Percentiles rank a stretch among this genome's conserved stretches.
Conservation (phyloP, 2,329 filamentous ascomycete genomes). For the Stagonosporopsis tanaceti region DNA sequence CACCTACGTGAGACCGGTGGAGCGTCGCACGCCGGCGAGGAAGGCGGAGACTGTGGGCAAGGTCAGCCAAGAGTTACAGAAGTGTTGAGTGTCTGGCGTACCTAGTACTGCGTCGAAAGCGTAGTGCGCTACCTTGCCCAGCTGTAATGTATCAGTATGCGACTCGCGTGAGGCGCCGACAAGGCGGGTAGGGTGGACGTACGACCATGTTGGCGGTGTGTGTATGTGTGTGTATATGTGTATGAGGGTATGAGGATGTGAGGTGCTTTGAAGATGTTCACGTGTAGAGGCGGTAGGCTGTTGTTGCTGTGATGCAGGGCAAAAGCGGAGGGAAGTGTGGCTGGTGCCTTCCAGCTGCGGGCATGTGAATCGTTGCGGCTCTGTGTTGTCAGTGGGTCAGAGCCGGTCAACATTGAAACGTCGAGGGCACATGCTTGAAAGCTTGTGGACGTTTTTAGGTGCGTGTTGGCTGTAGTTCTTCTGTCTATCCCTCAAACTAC, state of each 20-base stretch:
- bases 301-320: conserved; percentile 27
- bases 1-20: conserved; percentile 94
- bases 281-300: conserved; percentile 17
- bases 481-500: neutral
- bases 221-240: neutral
- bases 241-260: neutral
- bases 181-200: conserved; percentile 30
- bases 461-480: neutral
- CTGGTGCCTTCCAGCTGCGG: conserved; percentile 33
- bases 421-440: conserved; percentile 8
- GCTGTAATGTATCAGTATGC: conserved; percentile 66
- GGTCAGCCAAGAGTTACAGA: conserved; percentile 23
- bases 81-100: conserved; percentile 56
- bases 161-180: conserved; percentile 22
- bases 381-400: conserved; percentile 32
- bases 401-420: conserved; percentile 2
- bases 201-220: conserved; percentile 46
- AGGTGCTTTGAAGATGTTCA: neutral
- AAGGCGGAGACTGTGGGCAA: conserved; percentile 81
- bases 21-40: conserved; percentile 95
- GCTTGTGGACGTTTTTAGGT: neutral
- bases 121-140: conserved; percentile 92
- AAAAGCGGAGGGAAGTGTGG: conserved; percentile 27
- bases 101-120: conserved; percentile 93
- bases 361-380: conserved; percentile 26